Percentiles rank a stretch among this genome's conserved stretches.
Conservation (phyloP, 2,329 filamentous ascomycete species). For the Fusarium bulbicola region DNA sequence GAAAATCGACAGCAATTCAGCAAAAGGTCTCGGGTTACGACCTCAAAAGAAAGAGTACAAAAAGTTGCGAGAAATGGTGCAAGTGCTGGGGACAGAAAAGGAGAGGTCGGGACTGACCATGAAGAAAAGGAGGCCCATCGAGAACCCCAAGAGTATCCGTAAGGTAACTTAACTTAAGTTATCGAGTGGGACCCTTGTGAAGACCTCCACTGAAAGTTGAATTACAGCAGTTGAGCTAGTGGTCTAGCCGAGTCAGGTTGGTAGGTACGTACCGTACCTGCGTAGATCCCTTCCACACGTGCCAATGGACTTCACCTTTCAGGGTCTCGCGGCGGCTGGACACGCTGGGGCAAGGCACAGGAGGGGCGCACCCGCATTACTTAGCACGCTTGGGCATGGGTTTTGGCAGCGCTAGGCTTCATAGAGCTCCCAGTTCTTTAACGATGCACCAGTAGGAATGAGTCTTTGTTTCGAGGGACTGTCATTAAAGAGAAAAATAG, state of each 20-base stretch:
- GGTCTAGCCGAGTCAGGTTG: slow-evolving; percentile 17
- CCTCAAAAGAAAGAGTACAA: neutral
- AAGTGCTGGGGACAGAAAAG: slow-evolving; percentile 21
- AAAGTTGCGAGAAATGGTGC: slow-evolving; percentile 8
- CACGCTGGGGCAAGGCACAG: slow-evolving; percentile 16
- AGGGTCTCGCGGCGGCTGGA: slow-evolving; percentile 21
- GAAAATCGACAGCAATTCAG: slow-evolving; percentile 11
- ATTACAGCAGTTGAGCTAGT: slow-evolving; percentile 25
- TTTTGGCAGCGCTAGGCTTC: slow-evolving; percentile 18
- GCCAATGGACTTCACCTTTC: neutral
- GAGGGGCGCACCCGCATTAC: slow-evolving; percentile 28
- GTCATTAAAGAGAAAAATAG: neutral
- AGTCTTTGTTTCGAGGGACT: slow-evolving; percentile 12
- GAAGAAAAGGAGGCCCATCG: slow-evolving; percentile 42
- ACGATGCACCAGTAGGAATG: slow-evolving; percentile 19
- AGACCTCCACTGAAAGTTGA: slow-evolving; percentile 33
- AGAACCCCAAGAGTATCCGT: slow-evolving; percentile 11
- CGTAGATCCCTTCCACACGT: slow-evolving; percentile 12
- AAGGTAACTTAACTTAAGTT: slow-evolving; percentile 12
- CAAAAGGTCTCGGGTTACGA: neutral
- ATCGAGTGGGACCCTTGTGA: slow-evolving; percentile 32
- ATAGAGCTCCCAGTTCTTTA: neutral
- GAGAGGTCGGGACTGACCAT: slow-evolving; percentile 35
- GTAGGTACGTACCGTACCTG: slow-evolving; percentile 18
- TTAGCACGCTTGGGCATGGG: slow-evolving; percentile 11